Conservation (phyloP, 768 basidiomycete genomes). For the Suillus sp. region DNA sequence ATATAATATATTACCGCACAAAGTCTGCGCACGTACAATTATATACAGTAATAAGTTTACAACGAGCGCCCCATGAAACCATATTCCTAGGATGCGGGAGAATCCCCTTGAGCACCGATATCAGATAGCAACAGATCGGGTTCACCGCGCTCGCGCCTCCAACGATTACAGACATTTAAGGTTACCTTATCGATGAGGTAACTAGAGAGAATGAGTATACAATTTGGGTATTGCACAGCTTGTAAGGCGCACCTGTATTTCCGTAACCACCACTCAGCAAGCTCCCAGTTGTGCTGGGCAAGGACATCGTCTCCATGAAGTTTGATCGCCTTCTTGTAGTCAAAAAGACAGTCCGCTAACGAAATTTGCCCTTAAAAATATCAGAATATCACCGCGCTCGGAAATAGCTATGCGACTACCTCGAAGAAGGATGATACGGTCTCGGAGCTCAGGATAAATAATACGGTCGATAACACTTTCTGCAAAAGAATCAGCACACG, state of each 20-base stretch:
- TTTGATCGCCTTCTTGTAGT: constrained; percentile 66
- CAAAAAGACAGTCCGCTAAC: constrained; percentile 76
- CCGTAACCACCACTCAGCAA: constrained; percentile 79
- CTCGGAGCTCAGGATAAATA: constrained; percentile 85
- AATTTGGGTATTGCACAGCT: neutral
- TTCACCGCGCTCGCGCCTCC: constrained; percentile 85
- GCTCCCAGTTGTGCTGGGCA: constrained; percentile 89
- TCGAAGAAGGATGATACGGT: constrained; percentile 86
- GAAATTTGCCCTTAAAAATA: constrained; percentile 65
- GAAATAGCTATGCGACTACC: constrained; percentile 46
- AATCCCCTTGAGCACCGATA: constrained; percentile 42
- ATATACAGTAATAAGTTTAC: constrained; percentile 7
- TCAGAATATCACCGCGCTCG: constrained; percentile 14
- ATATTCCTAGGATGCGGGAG: constrained; percentile 23
- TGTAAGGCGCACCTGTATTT: constrained; percentile 64
- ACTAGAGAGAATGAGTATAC: constrained; percentile 40
- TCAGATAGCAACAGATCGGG: constrained; percentile 63
- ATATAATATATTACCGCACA: constrained; percentile 2
- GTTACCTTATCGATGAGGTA: constrained; percentile 78
- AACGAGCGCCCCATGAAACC: neutral
- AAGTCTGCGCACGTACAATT: neutral
- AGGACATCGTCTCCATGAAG: constrained; percentile 92
- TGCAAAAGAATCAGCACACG: constrained; percentile 33
- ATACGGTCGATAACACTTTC: constrained; percentile 92
- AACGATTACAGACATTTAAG: constrained; percentile 75